phyloP scores from a whole-genome alignment of 768 basidiomycete genomes.

The Agrocybe chaxingu region DNA sequence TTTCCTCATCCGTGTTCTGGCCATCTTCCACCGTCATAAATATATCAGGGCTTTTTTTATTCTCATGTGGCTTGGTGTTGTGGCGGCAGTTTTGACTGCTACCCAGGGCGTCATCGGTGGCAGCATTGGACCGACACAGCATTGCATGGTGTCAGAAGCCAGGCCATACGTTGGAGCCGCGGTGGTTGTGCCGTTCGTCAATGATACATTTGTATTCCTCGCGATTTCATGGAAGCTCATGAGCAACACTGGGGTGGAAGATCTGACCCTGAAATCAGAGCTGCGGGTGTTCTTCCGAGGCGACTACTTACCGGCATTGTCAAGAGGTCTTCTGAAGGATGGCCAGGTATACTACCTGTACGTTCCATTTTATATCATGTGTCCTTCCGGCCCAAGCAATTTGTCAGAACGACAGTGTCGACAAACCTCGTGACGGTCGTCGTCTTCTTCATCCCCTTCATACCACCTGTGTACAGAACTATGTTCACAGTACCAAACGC shows the following conservation, averaged over 20 bases:
- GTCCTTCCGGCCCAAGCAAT: background rate
- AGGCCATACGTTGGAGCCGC: conserved; percentile 15
- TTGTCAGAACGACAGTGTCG: conserved; percentile 5
- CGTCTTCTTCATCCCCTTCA: conserved; percentile 3
- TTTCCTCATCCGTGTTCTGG: conserved; percentile 22
- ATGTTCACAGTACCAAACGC: conserved; percentile 10
- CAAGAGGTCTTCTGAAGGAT: conserved; percentile 22
- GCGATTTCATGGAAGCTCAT: conserved; percentile 27
- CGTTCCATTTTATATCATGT: background rate
- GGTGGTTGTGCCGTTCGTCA: conserved; percentile 16
- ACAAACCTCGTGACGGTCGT: conserved; percentile 5
- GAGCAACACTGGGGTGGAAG: conserved; percentile 9
- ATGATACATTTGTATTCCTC: conserved; percentile 28
- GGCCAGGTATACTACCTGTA: conserved; percentile 28
- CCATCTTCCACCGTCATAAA: conserved; percentile 17
- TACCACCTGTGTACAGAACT: conserved; percentile 6
- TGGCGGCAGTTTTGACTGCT: conserved; percentile 20
- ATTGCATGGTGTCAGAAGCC: conserved; percentile 19
- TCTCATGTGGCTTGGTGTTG: conserved; percentile 24
- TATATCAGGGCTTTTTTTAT: conserved; percentile 18
- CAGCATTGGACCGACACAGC: conserved; percentile 15
- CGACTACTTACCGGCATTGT: conserved; percentile 20
- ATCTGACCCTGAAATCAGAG: conserved; percentile 4
- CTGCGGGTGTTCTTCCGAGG: conserved; percentile 18
- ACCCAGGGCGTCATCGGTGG: conserved; percentile 15